Evolutionary conservation across 768 basidiomycete genomes (phyloP), one percentile per base, ranked within the genome.

Genomic region (Leucocoprinus birnbaumii): DNA sequence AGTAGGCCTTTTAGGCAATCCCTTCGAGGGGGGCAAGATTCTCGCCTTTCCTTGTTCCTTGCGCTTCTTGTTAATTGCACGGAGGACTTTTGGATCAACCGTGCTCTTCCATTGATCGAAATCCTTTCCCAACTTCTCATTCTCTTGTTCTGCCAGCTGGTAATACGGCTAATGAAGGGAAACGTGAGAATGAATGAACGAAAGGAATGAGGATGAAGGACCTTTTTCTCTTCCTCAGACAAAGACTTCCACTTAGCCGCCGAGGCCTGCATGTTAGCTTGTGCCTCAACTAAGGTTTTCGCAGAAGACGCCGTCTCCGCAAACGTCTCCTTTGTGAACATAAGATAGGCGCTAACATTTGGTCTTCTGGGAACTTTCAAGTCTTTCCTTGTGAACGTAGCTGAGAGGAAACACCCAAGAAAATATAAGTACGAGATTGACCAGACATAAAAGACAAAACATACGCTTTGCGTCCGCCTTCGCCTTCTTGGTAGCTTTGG

Each of bases 91-190:
- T 1, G 61, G 58, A 41, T 63, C 62, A 18, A 61, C 42, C 10
- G 53, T 55, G 0, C 59, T 43, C 14, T 58, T 41, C 61, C 61
- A 66, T 48, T 63, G 53, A 1, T 53, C 38, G 19, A n/a, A 45
- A 16, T 48, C 47, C 26, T 44, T 43, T 8, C 22, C 19, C 24
- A 58, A 35, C 48, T 51, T 52, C 27, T 38, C 46, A 18, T 51
- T 26, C 4, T 41, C 21, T 18, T 42, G 54, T 18, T n/a, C n/a
- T 1, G 49, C n/a, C 19, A 35, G 48, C 2, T 31, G 19, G 1
- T 24, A 13, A 18, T 61, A 61, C 13, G 27, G 48, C 56, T 56
- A 40, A 24, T 9, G 11, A 11, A 31, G 31, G 16, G 7, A 18
- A 3, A 19, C 27, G 26, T 48, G 31, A 27, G 31, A 48, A 48